Evolutionary conservation across 495 filamentous ascomycete species (phyloP), one percentile per base, ranked within the genome.

Genomic region (Mytilinidion resinicola): DNA sequence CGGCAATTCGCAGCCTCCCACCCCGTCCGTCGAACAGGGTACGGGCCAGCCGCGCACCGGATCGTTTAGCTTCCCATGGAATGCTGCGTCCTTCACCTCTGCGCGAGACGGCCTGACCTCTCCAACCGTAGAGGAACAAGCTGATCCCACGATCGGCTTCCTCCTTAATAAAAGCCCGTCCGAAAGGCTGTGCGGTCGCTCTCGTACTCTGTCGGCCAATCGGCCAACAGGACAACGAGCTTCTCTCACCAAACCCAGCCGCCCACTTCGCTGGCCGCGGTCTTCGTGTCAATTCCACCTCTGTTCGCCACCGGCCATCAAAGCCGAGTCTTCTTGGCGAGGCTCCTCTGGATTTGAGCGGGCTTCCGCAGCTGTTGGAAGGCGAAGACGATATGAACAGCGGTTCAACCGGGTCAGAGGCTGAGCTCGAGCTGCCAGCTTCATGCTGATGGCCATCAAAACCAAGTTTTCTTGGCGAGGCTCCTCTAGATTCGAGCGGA

Each of bases 201-300:
- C 73, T 98, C 93, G 4, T 97, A 96, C 70, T 96, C 92, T 1
- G 91, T 96, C 30, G 93, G 93, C n/a, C n/a, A n/a, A n/a, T 96
- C 30, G 93, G 93, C 21, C 93, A 98, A 69, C 72, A 89, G 59
- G 91, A 96, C 21, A 79, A 85, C 7, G 90, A 95, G 48, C 70
- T 69, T 35, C 56, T 73, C 5, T 15, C 20, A 1, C 42, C 15
- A 20, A 15, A 17, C 33, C 53, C 56, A 3, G 25, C n/a, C 39
- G 43, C 15, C 19, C 59, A 66, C n/a, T 50, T 61, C 36, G 25
- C 25, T 30, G 25, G 25, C 25, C 25, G 25, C 25, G 25, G 25
- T 30, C 6, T 6, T 30, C 25, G 25, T 30, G 25, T 30, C 3
- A 30, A 20, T 48, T 34, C 9, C 0, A 52, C 19, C 20, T 48